Evolutionary conservation across 2,329 filamentous ascomycete species (phyloP), one percentile per base, ranked within the genome.

Genomic region (Graphilbum fragrans): DNA sequence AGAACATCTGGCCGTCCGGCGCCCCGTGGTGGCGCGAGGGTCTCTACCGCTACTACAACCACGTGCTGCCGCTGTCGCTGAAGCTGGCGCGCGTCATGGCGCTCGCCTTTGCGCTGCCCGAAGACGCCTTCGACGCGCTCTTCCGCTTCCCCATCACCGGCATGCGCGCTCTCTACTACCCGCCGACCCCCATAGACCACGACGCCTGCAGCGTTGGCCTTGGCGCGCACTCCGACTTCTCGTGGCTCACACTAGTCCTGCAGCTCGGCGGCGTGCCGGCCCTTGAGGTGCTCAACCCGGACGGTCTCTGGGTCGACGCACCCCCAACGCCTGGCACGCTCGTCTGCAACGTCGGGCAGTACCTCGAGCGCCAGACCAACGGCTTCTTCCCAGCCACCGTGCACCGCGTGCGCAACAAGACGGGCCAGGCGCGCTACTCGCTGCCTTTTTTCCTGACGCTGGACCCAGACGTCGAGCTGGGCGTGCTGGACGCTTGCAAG

Each of bases 381-480:
- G 64, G 70, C 46, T 58, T 53, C 16, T 69, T 70, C 47, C 66
- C 62, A 46, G 39, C 47, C 3, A 72, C 67, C 0, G 64, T 72
- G 12, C 70, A 74, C 51, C 57, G 69, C 14, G 68, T 75, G 4
- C 62, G 61, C 23, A 69, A 69, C 43, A 53, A 58, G 32, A 58
- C 59, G 0, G 49, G 48, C 0, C 51, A 51, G 16, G 66, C 67
- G 37, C 57, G 70, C 12, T 67, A 70, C 34, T 71, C 65, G 0
- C 70, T 75, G 65, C 70, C 71, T 1, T 74, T 75, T 50, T 75
- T 75, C 53, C 67, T 74, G 40, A 66, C 62, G 2, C 59, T 66
- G 38, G 65, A 68, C 44, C 60, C 61, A 12, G 62, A 69, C 39
- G 59, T 17, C 19, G n/a, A 23, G 3, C 25, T 42, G 6, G 35